Evolutionary conservation across 257 asterid genomes (phyloP).

Genomic region (Marsdenia floribunda): DNA sequence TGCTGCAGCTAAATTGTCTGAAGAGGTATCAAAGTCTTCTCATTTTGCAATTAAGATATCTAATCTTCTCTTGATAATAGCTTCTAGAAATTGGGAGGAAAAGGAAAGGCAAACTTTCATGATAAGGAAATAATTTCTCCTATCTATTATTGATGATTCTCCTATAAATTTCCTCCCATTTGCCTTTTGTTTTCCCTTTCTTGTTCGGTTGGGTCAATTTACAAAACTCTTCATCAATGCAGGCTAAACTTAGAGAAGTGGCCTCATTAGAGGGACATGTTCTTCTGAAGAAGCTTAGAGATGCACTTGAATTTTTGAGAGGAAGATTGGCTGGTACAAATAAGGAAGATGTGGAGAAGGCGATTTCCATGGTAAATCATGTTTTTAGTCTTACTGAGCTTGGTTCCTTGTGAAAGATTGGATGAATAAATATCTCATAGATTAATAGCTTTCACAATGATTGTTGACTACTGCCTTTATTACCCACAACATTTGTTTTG

Average conservation of each 20-base stretch:
- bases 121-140: background rate
- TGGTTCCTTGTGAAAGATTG: background rate
- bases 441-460: background rate
- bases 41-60: background rate
- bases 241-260: conserved; percentile 93
- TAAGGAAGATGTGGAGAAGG: conserved; percentile 83
- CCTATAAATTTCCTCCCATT: background rate
- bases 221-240: conserved; percentile 16
- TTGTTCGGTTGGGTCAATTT: background rate
- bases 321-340: conserved; percentile 79
- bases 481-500: background rate
- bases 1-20: conserved; percentile 88
- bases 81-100: background rate
- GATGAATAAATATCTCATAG: background rate
- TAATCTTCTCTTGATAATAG: background rate
- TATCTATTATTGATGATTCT: background rate
- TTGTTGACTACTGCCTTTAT: background rate
- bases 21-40: conserved; percentile 47
- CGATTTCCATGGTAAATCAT: conserved; percentile 81
- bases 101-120: background rate
- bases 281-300: conserved; percentile 96
- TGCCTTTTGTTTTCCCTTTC: background rate
- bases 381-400: background rate
- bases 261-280: conserved; percentile 93
- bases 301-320: conserved; percentile 79